phyloP scores from a whole-genome alignment of 2,329 filamentous ascomycete genomes.

The Verticillium dahliae region DNA sequence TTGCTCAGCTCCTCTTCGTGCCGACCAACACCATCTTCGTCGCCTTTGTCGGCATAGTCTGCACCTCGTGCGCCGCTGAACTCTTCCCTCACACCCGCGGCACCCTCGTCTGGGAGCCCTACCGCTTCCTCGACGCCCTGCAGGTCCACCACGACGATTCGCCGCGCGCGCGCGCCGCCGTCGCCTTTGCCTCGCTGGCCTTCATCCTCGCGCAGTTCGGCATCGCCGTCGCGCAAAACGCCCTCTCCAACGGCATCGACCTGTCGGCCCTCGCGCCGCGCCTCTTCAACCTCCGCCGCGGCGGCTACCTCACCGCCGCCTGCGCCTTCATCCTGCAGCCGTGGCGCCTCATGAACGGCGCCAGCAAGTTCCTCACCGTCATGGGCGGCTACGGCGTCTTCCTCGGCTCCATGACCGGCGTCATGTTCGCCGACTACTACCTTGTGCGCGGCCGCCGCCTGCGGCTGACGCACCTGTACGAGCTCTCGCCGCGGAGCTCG shows the following conservation, averaged over 20 bases:
- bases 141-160: constrained; percentile 9
- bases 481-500: constrained; percentile 8
- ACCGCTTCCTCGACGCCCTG: constrained; percentile 17
- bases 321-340: constrained; percentile 17
- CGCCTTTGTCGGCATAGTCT: constrained; percentile 20
- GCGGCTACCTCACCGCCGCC: constrained; percentile 12
- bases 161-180: constrained; percentile 8
- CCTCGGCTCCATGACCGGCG: constrained; percentile 26
- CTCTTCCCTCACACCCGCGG: constrained; percentile 15
- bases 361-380: constrained; percentile 20
- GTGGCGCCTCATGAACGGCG: constrained; percentile 14
- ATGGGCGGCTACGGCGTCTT: constrained; percentile 24
- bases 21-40: constrained; percentile 18
- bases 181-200: constrained; percentile 14
- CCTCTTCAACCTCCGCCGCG: constrained; percentile 10
- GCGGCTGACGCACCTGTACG: constrained; percentile 28
- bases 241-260: constrained; percentile 17
- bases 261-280: constrained; percentile 20
- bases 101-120: constrained; percentile 20
- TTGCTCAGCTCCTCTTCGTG: constrained; percentile 19
- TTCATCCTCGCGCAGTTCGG: constrained; percentile 14
- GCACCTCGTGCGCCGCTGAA: constrained; percentile 19
- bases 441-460: constrained; percentile 23
- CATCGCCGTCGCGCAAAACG: constrained; percentile 14
- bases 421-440: constrained; percentile 28